These are phyloP conservation scores for Peronospora destructor DNA, from an alignment of 352 stramenopile species.

Conservation along the genomic window DNA sequence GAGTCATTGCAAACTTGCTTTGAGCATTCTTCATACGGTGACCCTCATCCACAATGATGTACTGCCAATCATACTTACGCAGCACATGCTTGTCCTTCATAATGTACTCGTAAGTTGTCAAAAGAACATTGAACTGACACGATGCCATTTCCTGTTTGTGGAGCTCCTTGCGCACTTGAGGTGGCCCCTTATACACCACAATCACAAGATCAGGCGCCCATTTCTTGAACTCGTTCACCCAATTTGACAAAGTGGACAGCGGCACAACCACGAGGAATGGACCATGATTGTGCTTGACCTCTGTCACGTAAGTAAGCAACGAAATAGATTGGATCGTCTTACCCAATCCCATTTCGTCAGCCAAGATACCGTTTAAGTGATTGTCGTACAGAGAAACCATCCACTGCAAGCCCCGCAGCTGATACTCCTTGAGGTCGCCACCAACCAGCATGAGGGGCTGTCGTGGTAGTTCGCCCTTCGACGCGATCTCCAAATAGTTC, in stretches of 20 bases:
- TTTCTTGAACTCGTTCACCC: constrained; percentile 91
- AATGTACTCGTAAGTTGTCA: constrained; percentile 94
- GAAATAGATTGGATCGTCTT: constrained; percentile 87
- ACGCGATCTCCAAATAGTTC: constrained; percentile 81
- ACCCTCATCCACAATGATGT: constrained; percentile 92
- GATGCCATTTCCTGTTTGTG: constrained; percentile 77
- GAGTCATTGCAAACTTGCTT: constrained; percentile 86
- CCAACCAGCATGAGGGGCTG: constrained; percentile 95
- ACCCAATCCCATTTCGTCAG: constrained; percentile 93
- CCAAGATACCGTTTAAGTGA: constrained; percentile 97
- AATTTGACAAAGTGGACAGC: constrained; percentile 91
- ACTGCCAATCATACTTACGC: constrained; percentile 88
- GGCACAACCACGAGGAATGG: constrained; percentile 98
- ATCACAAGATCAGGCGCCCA: constrained; percentile 95
- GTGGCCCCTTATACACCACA: constrained; percentile 92
- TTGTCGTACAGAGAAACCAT: constrained; percentile 99
- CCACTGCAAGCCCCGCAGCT: constrained; percentile 98
- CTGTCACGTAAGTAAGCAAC: constrained; percentile 75
- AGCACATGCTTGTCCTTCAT: constrained; percentile 89
- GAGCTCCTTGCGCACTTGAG: constrained; percentile 76
- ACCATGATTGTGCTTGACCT: constrained; percentile 84
- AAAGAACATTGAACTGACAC: constrained; percentile 87
- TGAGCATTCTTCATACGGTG: constrained; percentile 91
- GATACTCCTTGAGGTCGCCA: constrained; percentile 95
- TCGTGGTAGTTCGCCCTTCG: constrained; percentile 73